These are phyloP conservation scores for Pezicula rhizophila DNA, from an alignment of 2,329 filamentous ascomycete genomes.

Conservation along the genomic window DNA sequence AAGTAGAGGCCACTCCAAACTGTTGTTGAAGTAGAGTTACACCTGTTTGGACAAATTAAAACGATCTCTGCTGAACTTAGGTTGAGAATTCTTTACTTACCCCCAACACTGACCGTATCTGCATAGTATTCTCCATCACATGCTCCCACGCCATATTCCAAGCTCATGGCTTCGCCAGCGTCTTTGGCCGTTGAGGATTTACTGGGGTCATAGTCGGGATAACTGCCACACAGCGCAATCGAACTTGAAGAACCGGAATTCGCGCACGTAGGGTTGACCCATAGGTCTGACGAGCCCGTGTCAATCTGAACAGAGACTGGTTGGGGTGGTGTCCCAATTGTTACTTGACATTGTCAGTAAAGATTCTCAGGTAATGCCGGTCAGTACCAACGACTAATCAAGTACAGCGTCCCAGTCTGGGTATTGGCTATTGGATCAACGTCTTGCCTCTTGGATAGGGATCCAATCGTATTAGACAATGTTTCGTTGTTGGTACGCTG, in stretches of 20 bases:
- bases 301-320: conserved; percentile 34
- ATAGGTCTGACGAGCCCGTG: conserved; percentile 36
- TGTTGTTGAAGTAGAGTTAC: conserved; percentile 3
- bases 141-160: conserved; percentile 7
- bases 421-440: background rate
- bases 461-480: background rate
- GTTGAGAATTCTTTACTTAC: background rate
- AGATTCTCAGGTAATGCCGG: too few relatives aligned
- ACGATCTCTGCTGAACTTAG: background rate
- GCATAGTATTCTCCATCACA: conserved; percentile 4
- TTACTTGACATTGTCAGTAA: conserved; percentile 26
- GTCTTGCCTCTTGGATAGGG: background rate
- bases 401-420: background rate
- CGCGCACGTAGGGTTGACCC: conserved; percentile 36
- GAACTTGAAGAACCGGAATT: conserved; percentile 10
- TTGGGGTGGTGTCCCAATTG: conserved; percentile 33
- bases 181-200: conserved; percentile 3
- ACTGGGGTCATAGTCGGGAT: conserved; percentile 1
- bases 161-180: background rate
- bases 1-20: conserved; percentile 6
- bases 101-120: conserved; percentile 9
- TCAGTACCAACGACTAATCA: background rate
- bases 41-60: conserved; percentile 1
- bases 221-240: background rate
- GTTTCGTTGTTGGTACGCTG: background rate